These are phyloP conservation scores for Effrenium voratum DNA, from an alignment of 73 alveolate genomes.

Conservation along the genomic window DNA sequence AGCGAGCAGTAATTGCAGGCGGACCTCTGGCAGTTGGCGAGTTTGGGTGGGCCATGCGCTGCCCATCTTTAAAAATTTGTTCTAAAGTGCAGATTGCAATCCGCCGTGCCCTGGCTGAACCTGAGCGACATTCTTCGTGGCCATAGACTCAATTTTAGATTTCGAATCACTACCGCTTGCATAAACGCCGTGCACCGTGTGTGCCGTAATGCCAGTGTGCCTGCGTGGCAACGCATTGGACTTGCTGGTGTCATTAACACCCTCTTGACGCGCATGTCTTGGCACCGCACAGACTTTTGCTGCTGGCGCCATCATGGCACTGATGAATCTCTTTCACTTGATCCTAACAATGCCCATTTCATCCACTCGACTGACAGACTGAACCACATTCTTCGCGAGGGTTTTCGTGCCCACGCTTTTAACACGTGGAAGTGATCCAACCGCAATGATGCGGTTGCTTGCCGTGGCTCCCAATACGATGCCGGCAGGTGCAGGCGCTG, in stretches of 20 bases:
- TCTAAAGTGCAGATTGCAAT: not conserved
- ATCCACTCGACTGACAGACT: not conserved
- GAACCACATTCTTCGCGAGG: not conserved
- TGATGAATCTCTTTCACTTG: not conserved
- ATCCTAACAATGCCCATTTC: not conserved
- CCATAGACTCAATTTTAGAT: not conserved
- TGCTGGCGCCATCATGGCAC: not conserved
- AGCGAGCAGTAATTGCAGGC: not conserved
- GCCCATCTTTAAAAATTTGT: not conserved
- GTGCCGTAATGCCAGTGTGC: not conserved
- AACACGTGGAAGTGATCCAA: not conserved
- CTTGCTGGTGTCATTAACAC: not conserved
- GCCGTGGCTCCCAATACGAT: not conserved
- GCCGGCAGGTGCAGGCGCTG: not conserved
- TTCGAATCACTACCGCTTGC: not conserved
- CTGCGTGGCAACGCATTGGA: not conserved
- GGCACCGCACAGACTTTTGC: not conserved
- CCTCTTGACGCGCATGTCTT: not conserved
- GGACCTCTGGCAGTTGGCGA: slow-evolving; percentile 12
- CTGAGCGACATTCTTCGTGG: not conserved
- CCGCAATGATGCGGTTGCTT: not conserved
- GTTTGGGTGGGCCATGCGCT: slow-evolving; percentile 39
- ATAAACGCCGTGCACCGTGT: not conserved
- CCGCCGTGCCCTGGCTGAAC: not conserved
- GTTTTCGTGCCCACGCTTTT: slow-evolving; percentile 29